Conservation (phyloP, 164 flowering plant species). For the Cinnamomum micranthum region DNA sequence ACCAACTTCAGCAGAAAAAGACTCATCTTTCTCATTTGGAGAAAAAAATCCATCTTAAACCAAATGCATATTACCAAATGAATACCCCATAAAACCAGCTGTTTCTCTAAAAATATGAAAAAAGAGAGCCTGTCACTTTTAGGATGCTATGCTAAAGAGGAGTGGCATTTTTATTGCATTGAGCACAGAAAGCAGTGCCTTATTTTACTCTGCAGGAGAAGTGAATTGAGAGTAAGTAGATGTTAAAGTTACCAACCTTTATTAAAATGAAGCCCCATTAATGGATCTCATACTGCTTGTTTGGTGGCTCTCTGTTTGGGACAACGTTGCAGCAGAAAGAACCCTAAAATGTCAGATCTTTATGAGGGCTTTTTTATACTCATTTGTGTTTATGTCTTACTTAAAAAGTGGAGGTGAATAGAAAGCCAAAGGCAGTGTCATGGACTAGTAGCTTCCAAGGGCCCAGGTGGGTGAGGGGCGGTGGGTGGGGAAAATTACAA, state of each 20-base stretch:
- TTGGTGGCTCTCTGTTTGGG: conserved; percentile 2
- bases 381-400: neutral
- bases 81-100: neutral
- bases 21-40: neutral
- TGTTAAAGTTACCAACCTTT: conserved; percentile 22
- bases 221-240: neutral
- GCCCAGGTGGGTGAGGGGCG: neutral
- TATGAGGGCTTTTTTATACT: neutral
- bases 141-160: neutral
- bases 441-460: neutral
- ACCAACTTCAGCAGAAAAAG: neutral
- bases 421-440: neutral
- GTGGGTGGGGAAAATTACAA: neutral
- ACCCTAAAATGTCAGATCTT: conserved; percentile 10
- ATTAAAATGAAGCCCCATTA: conserved; percentile 16
- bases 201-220: neutral
- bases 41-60: neutral
- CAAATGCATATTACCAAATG: neutral
- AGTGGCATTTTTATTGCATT: neutral
- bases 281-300: conserved; percentile 1
- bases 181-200: neutral
- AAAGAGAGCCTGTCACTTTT: neutral
- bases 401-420: neutral
- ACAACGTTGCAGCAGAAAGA: conserved; percentile 2
- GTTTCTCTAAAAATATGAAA: conserved; percentile 10